A percentile compares a stretch with the other conserved stretches of the same genome.
Conservation (phyloP, 495 filamentous ascomycete genomes). For the Neurospora sp. region DNA sequence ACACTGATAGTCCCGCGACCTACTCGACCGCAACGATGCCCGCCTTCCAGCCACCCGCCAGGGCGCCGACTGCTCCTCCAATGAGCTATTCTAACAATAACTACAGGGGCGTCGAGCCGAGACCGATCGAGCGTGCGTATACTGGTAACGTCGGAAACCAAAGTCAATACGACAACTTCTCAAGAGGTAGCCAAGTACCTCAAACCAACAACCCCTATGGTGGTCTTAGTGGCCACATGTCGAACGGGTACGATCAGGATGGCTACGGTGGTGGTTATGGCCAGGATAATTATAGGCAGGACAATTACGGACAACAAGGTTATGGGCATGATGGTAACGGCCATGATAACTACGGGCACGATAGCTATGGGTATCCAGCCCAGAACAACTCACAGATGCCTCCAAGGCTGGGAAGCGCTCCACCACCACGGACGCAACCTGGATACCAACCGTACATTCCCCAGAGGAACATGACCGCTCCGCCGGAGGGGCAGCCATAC, state of each 20-base stretch:
- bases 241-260: not conserved
- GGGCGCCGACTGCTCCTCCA: conserved; percentile 20
- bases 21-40: conserved; percentile 26
- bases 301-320: conserved; percentile 2
- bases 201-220: conserved; percentile 7
- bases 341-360: conserved; percentile 25
- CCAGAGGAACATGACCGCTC: conserved; percentile 42
- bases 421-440: conserved; percentile 23
- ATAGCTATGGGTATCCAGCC: conserved; percentile 20
- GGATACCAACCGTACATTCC: conserved; percentile 25
- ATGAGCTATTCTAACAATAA: conserved; percentile 5
- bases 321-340: conserved; percentile 25
- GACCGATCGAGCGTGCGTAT: not conserved
- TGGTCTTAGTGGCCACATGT: not conserved
- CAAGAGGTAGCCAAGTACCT: not conserved
- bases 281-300: conserved; percentile 25
- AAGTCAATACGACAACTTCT: not conserved
- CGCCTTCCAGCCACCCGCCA: conserved; percentile 20
- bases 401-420: conserved; percentile 27
- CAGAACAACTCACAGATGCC: conserved; percentile 27
- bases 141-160: not conserved
- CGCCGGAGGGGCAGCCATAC: conserved; percentile 19
- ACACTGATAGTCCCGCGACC: conserved; percentile 21
- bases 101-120: conserved; percentile 18
- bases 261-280: conserved; percentile 12